Evolutionary conservation across 805 yeast genomes (phyloP).

Genomic region (Candida vaughaniae): DNA sequence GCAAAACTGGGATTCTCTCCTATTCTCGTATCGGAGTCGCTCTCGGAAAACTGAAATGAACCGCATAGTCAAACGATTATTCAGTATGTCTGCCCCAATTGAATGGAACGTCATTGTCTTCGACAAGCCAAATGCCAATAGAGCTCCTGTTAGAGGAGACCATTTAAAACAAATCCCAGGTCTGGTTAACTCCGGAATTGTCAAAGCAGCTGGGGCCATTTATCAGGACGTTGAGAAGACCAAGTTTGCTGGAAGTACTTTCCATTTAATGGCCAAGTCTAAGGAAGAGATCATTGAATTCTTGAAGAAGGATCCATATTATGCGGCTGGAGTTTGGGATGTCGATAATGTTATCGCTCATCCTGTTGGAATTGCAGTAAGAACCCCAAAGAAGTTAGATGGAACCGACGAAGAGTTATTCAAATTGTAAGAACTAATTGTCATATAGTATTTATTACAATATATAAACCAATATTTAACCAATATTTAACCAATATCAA

Average conservation of each 20-base stretch:
- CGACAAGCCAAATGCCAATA: slow-evolving; percentile 66
- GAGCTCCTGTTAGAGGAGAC: slow-evolving; percentile 49
- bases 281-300: slow-evolving; percentile 65
- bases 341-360: slow-evolving; percentile 56
- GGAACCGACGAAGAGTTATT: slow-evolving; percentile 23
- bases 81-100: slow-evolving; percentile 22
- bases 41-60: no score
- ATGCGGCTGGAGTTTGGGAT: slow-evolving; percentile 74
- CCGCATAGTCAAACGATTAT: slow-evolving; percentile 11
- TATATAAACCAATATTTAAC: neutral
- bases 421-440: slow-evolving; percentile 10
- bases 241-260: slow-evolving; percentile 66
- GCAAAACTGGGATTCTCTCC: no score
- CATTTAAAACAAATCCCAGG: slow-evolving; percentile 40
- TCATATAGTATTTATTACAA: neutral
- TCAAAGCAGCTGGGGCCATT: slow-evolving; percentile 45
- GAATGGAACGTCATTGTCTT: slow-evolving; percentile 70
- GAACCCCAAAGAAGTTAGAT: slow-evolving; percentile 35
- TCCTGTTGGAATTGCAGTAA: slow-evolving; percentile 44
- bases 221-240: slow-evolving; percentile 42
- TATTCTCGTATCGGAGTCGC: no score
- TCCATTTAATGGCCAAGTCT: slow-evolving; percentile 61
- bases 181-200: slow-evolving; percentile 33
- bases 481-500: neutral
- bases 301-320: slow-evolving; percentile 62